These are phyloP conservation scores for Cardamine resedifolia DNA, from an alignment of 345 rosid genomes.

Conservation along the genomic window DNA sequence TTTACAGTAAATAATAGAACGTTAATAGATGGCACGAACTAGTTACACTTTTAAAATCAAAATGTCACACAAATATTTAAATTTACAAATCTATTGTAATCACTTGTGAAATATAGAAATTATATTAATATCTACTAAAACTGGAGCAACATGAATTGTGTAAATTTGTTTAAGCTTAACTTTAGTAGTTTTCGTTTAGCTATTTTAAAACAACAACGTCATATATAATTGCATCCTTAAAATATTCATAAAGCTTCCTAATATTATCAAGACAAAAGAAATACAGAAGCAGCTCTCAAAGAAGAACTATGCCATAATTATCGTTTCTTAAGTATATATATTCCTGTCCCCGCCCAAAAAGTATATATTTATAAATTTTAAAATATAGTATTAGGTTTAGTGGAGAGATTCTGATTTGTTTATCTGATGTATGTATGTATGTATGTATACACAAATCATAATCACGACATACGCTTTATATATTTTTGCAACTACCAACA, in stretches of 20 bases:
- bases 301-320: constrained; percentile 24
- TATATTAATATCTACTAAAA: background rate
- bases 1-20: background rate
- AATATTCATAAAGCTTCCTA: background rate
- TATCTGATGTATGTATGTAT: background rate
- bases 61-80: background rate
- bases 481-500: constrained; percentile 22
- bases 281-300: constrained; percentile 17
- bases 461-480: constrained; percentile 22
- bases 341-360: constrained; percentile 23
- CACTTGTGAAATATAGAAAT: background rate
- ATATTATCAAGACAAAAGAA: background rate
- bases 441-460: constrained; percentile 26
- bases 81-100: no score
- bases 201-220: background rate
- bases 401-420: constrained; percentile 30
- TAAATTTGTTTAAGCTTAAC: background rate
- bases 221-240: background rate
- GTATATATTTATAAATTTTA: background rate
- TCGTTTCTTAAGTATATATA: constrained; percentile 12
- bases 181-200: background rate
- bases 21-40: background rate
- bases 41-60: background rate
- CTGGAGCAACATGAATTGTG: background rate
- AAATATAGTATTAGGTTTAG: constrained; percentile 31